Base-by-base conservation (phyloP, 2,329 filamentous ascomycete genomes). In the Tetracladium maxilliforme region DNA sequence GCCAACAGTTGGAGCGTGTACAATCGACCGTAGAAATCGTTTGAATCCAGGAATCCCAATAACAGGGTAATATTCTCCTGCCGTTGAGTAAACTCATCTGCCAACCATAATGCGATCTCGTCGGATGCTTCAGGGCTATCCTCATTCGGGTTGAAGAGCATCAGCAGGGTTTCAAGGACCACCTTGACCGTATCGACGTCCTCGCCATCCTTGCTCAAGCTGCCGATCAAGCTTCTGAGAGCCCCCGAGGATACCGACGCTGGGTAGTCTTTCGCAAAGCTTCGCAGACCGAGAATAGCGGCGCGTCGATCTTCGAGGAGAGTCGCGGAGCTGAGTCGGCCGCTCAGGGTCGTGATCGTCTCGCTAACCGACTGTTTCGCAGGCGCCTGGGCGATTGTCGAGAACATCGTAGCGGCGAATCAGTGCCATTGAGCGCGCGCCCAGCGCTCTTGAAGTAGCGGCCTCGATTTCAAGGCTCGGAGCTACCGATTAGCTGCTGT, bases 141-240 rank as follows among this genome's bases (percentile, higher is more conserved):
- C 38, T 66, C 60, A 38, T 74, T 74, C 20, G 71, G 70, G 34
- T 53, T 72, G 49, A 95, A 95, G 20, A 98, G 72, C 74, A 92
- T 87, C 47, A 95, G 61, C 41, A 98, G 58, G 22, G 92, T 98
- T 64, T 98, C 90, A 35, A 98, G 63, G 32, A 93, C 80, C 29
- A 92, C 72, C 54, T 94, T 92, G 46, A 92, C 78, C 5, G 92
- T 98, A 49, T 98, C 90, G 30, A 93, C 78, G 63, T 98, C 90
- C 46, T 92, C 82, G 31, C 71, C 72, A 64, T 98, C 90, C 45
- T 83, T 84, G 37, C 71, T 71, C 26, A 98, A 56, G 40, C 80
- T 83, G 9, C 70, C 72, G 37, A 98, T 95, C 29, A 98, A 62
- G 29, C 80, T 82, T 33, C 87, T 70, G 23, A 98, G 58, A n/a